These are phyloP conservation scores for Pythium dissimile DNA, from an alignment of 352 stramenopile species.

Conservation along the genomic window DNA sequence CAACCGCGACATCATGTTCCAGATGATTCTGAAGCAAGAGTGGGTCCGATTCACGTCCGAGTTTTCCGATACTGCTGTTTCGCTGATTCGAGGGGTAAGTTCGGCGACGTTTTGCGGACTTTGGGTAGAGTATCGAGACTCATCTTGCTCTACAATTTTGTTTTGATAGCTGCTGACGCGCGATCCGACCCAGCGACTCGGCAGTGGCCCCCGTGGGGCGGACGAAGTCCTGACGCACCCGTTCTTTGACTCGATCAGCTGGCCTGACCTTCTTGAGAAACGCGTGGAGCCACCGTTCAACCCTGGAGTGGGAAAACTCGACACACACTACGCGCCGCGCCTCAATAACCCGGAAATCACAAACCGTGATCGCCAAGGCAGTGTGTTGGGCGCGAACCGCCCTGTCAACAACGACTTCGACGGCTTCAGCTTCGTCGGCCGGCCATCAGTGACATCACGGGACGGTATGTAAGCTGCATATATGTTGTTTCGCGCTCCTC, in stretches of 20 bases:
- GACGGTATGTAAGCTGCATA: constrained; percentile 15
- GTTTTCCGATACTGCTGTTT: constrained; percentile 87
- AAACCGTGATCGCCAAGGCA: constrained; percentile 74
- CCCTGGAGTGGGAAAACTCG: constrained; percentile 83
- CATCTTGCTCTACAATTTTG: neutral
- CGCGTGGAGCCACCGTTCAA: constrained; percentile 84
- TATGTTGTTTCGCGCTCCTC: neutral
- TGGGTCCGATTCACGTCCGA: constrained; percentile 95
- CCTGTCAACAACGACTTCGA: constrained; percentile 82
- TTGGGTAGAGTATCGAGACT: neutral
- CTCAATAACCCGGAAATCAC: constrained; percentile 90
- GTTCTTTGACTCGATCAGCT: constrained; percentile 92
- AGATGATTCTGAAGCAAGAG: constrained; percentile 90
- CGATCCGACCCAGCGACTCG: constrained; percentile 94
- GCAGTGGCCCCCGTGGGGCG: constrained; percentile 86
- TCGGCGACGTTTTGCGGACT: neutral
- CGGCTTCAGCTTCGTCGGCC: constrained; percentile 89
- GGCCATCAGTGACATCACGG: constrained; percentile 66
- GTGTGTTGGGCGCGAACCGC: constrained; percentile 54
- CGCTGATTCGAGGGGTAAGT: constrained; percentile 91
- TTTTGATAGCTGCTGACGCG: constrained; percentile 90
- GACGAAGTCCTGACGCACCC: constrained; percentile 90
- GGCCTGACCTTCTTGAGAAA: constrained; percentile 84
- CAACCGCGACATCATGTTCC: constrained; percentile 91
- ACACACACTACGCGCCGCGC: constrained; percentile 82